Conservation (phyloP, 768 basidiomycete genomes). For the Podaxis carcinomalis region DNA sequence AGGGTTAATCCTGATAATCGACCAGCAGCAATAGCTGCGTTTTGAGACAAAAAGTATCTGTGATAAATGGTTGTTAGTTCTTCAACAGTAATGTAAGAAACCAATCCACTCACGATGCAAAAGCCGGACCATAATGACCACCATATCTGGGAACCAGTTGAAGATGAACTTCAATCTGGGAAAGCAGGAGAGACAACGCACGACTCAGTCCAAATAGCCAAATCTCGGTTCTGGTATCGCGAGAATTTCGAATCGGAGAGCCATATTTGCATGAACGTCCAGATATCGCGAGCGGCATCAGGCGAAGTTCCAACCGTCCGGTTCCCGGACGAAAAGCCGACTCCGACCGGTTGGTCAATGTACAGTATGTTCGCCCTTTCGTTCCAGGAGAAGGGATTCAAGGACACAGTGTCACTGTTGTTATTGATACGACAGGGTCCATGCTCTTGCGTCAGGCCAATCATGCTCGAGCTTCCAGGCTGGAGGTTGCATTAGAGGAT, state of each 20-base stretch:
- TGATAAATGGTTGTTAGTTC: not conserved
- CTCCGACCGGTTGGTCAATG: slow-evolving; percentile 61
- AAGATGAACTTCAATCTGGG: not conserved
- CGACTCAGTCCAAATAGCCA: slow-evolving; percentile 66
- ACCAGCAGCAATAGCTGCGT: slow-evolving; percentile 48
- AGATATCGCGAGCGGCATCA: slow-evolving; percentile 52
- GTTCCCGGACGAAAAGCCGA: slow-evolving; percentile 58
- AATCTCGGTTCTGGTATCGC: slow-evolving; percentile 36
- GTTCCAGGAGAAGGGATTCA: slow-evolving; percentile 61
- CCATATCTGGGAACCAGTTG: slow-evolving; percentile 43
- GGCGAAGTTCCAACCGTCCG: slow-evolving; percentile 45
- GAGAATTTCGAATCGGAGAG: slow-evolving; percentile 50
- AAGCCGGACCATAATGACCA: slow-evolving; percentile 67
- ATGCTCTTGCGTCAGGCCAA: slow-evolving; percentile 69
- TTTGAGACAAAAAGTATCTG: slow-evolving; percentile 55
- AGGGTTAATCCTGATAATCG: slow-evolving; percentile 39
- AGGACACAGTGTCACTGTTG: slow-evolving; percentile 41
- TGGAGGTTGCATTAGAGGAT: slow-evolving; percentile 12
- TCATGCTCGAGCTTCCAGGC: slow-evolving; percentile 54
- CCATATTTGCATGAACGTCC: slow-evolving; percentile 63
- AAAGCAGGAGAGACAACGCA: slow-evolving; percentile 19
- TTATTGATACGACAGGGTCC: slow-evolving; percentile 70
- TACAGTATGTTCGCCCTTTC: slow-evolving; percentile 51
- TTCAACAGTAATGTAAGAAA: not conserved
- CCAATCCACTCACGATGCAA: slow-evolving; percentile 40